Evolutionary conservation across 176 grass and related monocot species (phyloP).

Genomic region (Eremochloa ophiuroides): DNA sequence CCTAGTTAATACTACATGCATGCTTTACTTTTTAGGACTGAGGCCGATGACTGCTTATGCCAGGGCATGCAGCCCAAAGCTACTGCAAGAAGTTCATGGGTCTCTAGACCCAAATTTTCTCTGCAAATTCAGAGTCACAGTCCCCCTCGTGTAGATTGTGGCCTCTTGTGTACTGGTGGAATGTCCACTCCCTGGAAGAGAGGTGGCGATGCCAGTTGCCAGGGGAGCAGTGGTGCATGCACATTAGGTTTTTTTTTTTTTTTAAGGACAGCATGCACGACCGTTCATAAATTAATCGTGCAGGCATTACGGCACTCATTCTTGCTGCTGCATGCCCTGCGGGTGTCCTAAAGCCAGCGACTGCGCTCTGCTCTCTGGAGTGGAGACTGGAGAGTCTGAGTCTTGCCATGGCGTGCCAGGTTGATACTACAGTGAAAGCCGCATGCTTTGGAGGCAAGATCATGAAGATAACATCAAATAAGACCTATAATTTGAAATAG

Average conservation of each 20-base stretch:
- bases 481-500: too few relatives aligned
- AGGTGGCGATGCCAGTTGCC: background rate
- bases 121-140: too few relatives aligned
- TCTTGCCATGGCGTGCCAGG: too few relatives aligned
- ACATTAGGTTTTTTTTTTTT: background rate
- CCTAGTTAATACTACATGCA: background rate
- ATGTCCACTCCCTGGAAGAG: background rate
- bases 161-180: too few relatives aligned
- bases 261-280: background rate
- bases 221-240: background rate
- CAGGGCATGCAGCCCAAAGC: conserved; percentile 2
- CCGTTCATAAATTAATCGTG: conserved; percentile 1
- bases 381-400: too few relatives aligned
- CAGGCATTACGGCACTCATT: background rate
- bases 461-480: too few relatives aligned
- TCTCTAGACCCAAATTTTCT: background rate
- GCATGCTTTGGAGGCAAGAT: too few relatives aligned
- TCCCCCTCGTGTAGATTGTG: too few relatives aligned
- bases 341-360: background rate
- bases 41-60: background rate
- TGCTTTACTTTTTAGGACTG: background rate
- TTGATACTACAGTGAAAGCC: too few relatives aligned
- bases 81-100: background rate
- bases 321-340: background rate
- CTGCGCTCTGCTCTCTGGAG: background rate